Base-by-base conservation (phyloP, 2,329 filamentous ascomycete species). In the Neonectria punicea region DNA sequence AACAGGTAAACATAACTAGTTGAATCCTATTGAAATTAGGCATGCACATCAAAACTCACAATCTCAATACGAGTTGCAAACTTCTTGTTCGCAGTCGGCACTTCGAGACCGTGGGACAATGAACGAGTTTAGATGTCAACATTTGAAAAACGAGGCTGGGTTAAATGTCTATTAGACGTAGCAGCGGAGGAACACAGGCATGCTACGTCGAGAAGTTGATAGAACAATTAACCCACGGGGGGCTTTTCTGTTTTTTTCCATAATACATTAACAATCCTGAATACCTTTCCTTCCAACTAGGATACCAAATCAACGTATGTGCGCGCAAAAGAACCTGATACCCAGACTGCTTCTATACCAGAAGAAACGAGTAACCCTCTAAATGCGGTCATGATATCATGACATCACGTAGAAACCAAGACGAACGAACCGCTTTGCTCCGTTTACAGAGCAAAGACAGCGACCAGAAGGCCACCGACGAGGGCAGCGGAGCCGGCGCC, bases 361-460 rank as follows among this genome's bases (percentile, higher is more conserved):
- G 67, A 71, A 68, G 67, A 67, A 74, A 70, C 64, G 44, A 70
- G 66, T 66, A 73, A 71, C 72, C 72, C 72, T 74, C 72, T 74
- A 74, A 71, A 74, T 74, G 72, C 68, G 71, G 71, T 74, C 72
- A 74, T 74, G 71, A 68, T 59, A 65, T 74, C 73, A 74, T 73
- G 70, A 72, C 72, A 66, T 67, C 70, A 70, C 57, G 64, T 67
- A 72, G 57, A 70, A 74, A 70, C 64, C 67, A 64, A 69, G 46
- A 73, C 60, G 56, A 69, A 59, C 61, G 53, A 60, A 50, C 57
- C 53, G 44, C 49, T 62, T 58, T 59, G 55, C 64, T 55, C 60
- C 60, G 58, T 74, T 83, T 81, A 85, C 76, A 84, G 75, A 72
- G 80, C 82, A 55, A 85, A 67, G 67, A 79, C 67, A 65, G 81